Conservation (phyloP, 1,284 basidiomycete species). For the Schizophyllum commune region DNA sequence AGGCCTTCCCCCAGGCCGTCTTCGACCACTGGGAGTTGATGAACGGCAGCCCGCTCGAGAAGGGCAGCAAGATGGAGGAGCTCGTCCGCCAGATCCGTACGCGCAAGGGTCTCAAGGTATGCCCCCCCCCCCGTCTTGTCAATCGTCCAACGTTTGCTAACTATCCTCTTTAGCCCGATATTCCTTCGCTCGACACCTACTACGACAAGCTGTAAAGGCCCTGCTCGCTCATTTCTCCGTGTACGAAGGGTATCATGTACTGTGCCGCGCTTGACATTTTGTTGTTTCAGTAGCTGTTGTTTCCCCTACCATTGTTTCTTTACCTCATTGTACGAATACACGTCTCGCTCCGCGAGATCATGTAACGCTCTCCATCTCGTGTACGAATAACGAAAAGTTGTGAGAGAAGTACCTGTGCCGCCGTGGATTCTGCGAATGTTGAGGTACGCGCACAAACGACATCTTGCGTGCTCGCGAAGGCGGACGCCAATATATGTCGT, state of each 20-base stretch:
- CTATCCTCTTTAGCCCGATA: conserved; percentile 54
- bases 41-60: conserved; percentile 79
- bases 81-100: conserved; percentile 79
- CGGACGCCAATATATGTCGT: too few relatives aligned
- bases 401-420: too few relatives aligned
- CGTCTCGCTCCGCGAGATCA: neutral
- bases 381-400: too few relatives aligned
- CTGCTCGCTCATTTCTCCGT: neutral
- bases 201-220: conserved; percentile 75
- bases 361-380: neutral
- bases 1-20: conserved; percentile 97
- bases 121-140: too few relatives aligned
- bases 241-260: neutral
- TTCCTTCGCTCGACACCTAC: conserved; percentile 80
- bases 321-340: neutral
- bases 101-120: conserved; percentile 90
- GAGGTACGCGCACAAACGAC: too few relatives aligned
- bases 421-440: too few relatives aligned
- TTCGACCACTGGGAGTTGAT: conserved; percentile 91
- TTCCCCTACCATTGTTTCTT: neutral
- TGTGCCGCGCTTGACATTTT: neutral
- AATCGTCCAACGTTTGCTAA: conserved; percentile 6
- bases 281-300: neutral
- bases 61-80: conserved; percentile 86
- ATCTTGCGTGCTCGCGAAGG: too few relatives aligned